Conservation (phyloP, 331 rosid species). For the Quercus tomentella region DNA sequence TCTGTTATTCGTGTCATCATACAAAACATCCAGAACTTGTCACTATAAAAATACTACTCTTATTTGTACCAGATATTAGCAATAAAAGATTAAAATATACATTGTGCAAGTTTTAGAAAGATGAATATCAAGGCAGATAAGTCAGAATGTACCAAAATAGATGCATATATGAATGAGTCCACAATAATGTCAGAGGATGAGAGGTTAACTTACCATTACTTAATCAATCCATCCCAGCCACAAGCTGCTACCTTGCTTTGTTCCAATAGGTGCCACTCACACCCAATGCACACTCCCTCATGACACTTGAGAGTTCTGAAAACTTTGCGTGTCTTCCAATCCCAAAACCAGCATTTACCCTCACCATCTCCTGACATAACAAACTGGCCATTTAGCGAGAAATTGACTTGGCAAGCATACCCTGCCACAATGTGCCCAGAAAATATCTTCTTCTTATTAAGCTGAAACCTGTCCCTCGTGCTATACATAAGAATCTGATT, state of each 20-base stretch:
- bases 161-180: conserved; percentile 1
- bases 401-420: conserved; percentile 92
- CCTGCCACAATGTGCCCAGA: conserved; percentile 95
- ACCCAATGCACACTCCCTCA: conserved; percentile 46
- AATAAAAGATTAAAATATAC: not conserved
- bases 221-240: conserved; percentile 97
- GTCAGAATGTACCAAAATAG: not conserved
- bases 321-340: conserved; percentile 96
- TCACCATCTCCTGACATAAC: conserved; percentile 97
- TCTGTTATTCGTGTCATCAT: not conserved
- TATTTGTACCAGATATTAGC: not conserved
- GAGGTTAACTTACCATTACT: conserved; percentile 69
- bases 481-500: conserved; percentile 90
- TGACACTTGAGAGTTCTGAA: conserved; percentile 94
- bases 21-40: not conserved
- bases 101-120: not conserved
- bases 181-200: conserved; percentile 3
- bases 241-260: conserved; percentile 97
- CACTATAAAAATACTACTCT: not conserved
- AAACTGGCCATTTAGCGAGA: conserved; percentile 90
- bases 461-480: conserved; percentile 96
- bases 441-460: conserved; percentile 96
- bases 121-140: not conserved
- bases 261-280: conserved; percentile 84
- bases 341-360: conserved; percentile 99